phyloP scores from a whole-genome alignment of 306 rosid genomes.

The Lotus japonicus region DNA sequence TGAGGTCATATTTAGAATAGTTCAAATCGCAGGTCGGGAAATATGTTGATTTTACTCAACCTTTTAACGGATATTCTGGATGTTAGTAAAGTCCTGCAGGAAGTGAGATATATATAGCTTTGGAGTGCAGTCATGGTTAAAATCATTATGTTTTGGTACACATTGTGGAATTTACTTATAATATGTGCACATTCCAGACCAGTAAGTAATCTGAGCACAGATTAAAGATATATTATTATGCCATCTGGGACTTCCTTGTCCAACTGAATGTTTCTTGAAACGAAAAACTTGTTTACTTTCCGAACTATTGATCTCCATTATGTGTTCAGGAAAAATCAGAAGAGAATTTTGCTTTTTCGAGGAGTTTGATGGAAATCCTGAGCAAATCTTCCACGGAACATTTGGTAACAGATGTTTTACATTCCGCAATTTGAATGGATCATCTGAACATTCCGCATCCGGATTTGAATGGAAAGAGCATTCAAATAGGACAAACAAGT shows the following conservation, averaged over 20 bases:
- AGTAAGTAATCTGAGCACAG: neutral
- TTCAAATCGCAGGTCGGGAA: neutral
- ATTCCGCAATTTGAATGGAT: constrained; percentile 26
- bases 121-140: neutral
- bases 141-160: neutral
- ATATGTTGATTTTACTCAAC: neutral
- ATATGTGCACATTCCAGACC: constrained; percentile 3
- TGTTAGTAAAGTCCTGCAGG: neutral
- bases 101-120: neutral
- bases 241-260: neutral
- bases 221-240: neutral
- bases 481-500: constrained; percentile 40
- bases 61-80: constrained; percentile 9
- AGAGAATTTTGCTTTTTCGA: constrained; percentile 39
- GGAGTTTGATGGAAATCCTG: constrained; percentile 37
- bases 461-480: constrained; percentile 66
- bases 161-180: neutral
- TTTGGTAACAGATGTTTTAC: constrained; percentile 53
- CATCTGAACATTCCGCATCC: constrained; percentile 34
- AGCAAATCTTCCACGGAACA: constrained; percentile 48
- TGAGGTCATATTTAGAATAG: neutral
- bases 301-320: constrained; percentile 11
- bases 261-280: neutral
- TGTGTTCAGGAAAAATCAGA: constrained; percentile 32
- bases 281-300: neutral